phyloP scores from a whole-genome alignment of 2,329 filamentous ascomycete genomes.

The Colletotrichum sublineola region DNA sequence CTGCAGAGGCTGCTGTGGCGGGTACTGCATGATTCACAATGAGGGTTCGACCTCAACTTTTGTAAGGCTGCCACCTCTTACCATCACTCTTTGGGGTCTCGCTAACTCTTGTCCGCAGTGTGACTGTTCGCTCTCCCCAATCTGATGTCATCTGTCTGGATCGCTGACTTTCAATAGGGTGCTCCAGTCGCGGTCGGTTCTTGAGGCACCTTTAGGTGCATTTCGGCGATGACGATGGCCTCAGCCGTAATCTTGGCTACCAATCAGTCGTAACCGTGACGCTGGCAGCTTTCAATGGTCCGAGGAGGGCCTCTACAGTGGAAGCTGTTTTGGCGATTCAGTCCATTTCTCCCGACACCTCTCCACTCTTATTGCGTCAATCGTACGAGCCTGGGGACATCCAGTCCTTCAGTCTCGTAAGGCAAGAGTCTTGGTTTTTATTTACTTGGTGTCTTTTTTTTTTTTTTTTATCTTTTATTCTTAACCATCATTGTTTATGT shows the following conservation, averaged over 20 bases:
- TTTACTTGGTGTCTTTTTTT: background rate
- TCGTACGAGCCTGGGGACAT: background rate
- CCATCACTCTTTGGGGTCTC: background rate
- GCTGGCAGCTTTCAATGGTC: background rate
- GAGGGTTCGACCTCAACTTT: constrained; percentile 79
- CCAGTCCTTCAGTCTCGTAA: background rate
- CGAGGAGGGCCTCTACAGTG: no score
- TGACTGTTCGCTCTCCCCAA: constrained; percentile 56
- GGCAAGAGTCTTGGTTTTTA: background rate
- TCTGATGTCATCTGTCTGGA: background rate
- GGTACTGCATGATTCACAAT: constrained; percentile 88
- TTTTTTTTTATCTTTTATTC: no score
- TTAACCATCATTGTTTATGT: background rate
- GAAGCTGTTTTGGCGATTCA: background rate
- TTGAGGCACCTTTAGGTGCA: constrained; percentile 39
- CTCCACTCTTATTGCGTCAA: background rate
- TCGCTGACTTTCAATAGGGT: constrained; percentile 39
- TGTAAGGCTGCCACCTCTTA: constrained; percentile 55
- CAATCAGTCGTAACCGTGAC: background rate
- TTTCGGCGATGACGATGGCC: background rate
- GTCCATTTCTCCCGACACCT: background rate
- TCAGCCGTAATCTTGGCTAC: background rate
- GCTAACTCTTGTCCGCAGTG: constrained; percentile 56
- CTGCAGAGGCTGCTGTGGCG: constrained; percentile 80
- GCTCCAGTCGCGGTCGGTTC: constrained; percentile 43